Base-by-base conservation (phyloP, 139 green algal species). In the Chlamydomonas applanata region DNA sequence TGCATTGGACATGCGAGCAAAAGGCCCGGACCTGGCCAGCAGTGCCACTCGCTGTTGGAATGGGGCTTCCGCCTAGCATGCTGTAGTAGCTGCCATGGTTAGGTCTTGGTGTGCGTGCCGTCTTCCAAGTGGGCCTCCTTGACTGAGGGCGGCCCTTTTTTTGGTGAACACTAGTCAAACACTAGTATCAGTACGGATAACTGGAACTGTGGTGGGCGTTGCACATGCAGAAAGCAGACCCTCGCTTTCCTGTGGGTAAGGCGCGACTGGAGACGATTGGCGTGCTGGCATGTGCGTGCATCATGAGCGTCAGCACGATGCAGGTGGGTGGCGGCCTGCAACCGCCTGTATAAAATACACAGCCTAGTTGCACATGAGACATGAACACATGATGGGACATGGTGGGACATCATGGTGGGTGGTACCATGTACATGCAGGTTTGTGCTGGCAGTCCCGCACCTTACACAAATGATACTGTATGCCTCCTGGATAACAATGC, bases 251-350 rank as follows among this genome's bases (percentile, higher is more conserved):
- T 35, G 82, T 93, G 0, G 90, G 90, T 3, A 87, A 87, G 49
- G 82, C 87, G 0, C 57, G 88, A 16, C 76, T 95, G 53, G 87
- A 95, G 73, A 86, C 88, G 4, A 81, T 95, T 3, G 87, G 86
- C 14, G 83, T 91, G n/a, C 77, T 93, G 17, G 78, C 66, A 44
- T 92, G 86, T 71, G 88, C 88, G 2, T 80, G 82, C 54, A 89
- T 94, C 62, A 94, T 94, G 89, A 75, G 71, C 1, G 64, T 73
- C n/a, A 44, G 62, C 44, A 61, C 45, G 27, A 40, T 54, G 62
- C 40, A 72, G 40, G 30, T 57, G 14, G 33, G 14, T 73, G 33
- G 33, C n/a, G 20, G 22, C 25, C 16, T 44, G 24, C 9, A 44
- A 70, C 29, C n/a, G n/a, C n/a, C n/a, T n/a, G n/a, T n/a, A n/a